Conservation (phyloP, 192 early-diverging fungal genomes). For the Coemansia reversa region DNA sequence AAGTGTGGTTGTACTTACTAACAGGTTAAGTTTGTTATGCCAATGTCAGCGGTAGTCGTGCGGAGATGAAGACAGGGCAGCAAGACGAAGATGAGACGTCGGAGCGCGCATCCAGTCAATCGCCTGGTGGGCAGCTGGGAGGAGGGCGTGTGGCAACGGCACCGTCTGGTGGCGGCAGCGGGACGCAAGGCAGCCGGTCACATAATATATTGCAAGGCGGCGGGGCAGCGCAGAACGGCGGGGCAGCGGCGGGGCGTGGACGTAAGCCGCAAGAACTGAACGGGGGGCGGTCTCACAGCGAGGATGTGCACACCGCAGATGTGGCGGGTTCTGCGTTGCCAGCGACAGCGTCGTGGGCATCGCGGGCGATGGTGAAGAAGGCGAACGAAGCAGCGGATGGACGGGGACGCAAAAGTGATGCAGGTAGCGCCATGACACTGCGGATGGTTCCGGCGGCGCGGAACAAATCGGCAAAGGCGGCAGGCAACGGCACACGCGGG, state of each 20-base stretch:
- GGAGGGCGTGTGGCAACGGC: no score
- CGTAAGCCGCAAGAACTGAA: conserved; percentile 31
- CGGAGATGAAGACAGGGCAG: conserved; percentile 2
- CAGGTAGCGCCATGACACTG: conserved; percentile 38
- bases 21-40: no score
- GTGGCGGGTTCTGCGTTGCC: conserved; percentile 44
- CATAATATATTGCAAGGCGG: background rate
- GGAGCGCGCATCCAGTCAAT: conserved; percentile 13
- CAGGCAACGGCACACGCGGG: background rate
- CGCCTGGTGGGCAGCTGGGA: conserved; percentile 2
- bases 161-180: background rate
- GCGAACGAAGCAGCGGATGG: conserved; percentile 16
- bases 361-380: conserved; percentile 41
- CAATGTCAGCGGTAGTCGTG: background rate
- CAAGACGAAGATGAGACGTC: conserved; percentile 13
- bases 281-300: conserved; percentile 29
- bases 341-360: conserved; percentile 53
- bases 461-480: conserved; percentile 16
- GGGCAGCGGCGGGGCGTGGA: conserved; percentile 16
- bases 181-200: background rate
- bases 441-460: conserved; percentile 46
- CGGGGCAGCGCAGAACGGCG: conserved; percentile 1
- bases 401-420: conserved; percentile 24
- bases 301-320: conserved; percentile 25
- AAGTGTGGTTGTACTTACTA: background rate